Conservation (phyloP, 106 monocot genomes). For the Dendrobium chrysotoxum region DNA sequence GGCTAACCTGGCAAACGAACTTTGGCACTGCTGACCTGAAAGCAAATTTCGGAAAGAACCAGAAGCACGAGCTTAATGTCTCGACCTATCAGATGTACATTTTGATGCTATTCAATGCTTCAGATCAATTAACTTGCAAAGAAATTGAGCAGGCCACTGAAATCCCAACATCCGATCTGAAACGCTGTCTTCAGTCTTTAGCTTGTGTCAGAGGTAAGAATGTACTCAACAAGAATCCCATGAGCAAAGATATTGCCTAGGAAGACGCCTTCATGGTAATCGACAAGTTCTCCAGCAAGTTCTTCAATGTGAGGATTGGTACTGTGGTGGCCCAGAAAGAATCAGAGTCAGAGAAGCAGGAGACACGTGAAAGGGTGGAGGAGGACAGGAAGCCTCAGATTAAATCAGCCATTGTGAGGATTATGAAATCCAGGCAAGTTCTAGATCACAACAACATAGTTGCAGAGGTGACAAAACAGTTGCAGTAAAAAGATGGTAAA, state of each 20-base stretch:
- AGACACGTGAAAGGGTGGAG: constrained; percentile 85
- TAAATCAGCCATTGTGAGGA: constrained; percentile 70
- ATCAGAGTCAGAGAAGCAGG: constrained; percentile 72
- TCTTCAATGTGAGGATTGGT: constrained; percentile 75
- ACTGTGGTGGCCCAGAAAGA: constrained; percentile 76
- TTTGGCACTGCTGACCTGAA: constrained; percentile 94
- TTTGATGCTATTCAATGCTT: constrained; percentile 85
- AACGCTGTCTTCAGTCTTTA: constrained; percentile 83
- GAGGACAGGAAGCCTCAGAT: constrained; percentile 89
- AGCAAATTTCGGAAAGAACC: constrained; percentile 58
- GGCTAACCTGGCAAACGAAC: constrained; percentile 88
- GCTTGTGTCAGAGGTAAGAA: constrained; percentile 87
- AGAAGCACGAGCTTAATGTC: constrained; percentile 80
- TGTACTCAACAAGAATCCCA: constrained; percentile 62
- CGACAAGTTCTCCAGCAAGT: constrained; percentile 76
- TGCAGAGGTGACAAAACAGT: constrained; percentile 65
- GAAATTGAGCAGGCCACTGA: constrained; percentile 64
- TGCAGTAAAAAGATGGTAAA: too few relatives aligned
- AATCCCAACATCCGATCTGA: constrained; percentile 50
- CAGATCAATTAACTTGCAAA: constrained; percentile 50
- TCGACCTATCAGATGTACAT: constrained; percentile 96
- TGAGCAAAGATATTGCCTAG: constrained; percentile 73
- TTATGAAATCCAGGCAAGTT: constrained; percentile 72
- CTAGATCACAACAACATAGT: constrained; percentile 79
- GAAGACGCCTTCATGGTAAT: constrained; percentile 69